These are phyloP conservation scores for Ensete glaucum DNA, from an alignment of 176 grass and related monocot genomes.

Conservation along the genomic window DNA sequence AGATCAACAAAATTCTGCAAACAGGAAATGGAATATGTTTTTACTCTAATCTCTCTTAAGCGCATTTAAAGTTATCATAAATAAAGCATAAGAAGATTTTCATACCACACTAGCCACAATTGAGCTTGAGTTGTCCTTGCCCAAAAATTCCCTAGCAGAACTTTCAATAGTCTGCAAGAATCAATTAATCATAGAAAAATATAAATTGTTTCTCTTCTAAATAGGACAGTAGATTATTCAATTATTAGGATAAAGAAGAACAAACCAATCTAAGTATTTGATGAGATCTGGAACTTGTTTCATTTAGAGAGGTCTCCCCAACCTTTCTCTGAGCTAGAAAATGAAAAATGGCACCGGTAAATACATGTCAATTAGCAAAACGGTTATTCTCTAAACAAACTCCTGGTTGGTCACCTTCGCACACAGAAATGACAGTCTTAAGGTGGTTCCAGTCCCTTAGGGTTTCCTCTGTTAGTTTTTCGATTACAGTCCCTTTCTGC, in stretches of 20 bases:
- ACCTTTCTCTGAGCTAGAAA: slow-evolving; percentile 18
- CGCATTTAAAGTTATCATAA: neutral
- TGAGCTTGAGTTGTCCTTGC: slow-evolving; percentile 15
- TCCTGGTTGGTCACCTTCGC: slow-evolving; percentile 6
- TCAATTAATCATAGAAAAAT: neutral
- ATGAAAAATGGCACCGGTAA: neutral
- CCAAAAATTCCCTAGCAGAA: slow-evolving; percentile 12
- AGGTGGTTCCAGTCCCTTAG: slow-evolving; percentile 20
- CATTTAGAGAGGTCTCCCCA: slow-evolving; percentile 22
- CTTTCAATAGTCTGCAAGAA: slow-evolving; percentile 14
- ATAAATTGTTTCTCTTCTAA: neutral
- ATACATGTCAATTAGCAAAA: neutral
- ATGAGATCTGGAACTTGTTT: slow-evolving; percentile 23
- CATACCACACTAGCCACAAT: slow-evolving; percentile 19
- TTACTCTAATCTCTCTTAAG: neutral
- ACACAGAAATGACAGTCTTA: slow-evolving; percentile 16
- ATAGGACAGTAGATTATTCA: neutral
- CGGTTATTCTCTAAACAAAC: neutral
- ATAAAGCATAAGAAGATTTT: neutral
- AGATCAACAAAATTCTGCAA: slow-evolving; percentile 24
- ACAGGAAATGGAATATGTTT: neutral
- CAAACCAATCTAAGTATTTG: slow-evolving; percentile 21
- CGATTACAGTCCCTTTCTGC: slow-evolving; percentile 18
- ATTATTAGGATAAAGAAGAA: neutral
- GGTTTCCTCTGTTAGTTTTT: slow-evolving; percentile 17